A percentile compares a stretch with the other conserved stretches of the same genome.
phyloP scores from a whole-genome alignment of 179 eudicot genomes.

The Silene noctiflora region DNA sequence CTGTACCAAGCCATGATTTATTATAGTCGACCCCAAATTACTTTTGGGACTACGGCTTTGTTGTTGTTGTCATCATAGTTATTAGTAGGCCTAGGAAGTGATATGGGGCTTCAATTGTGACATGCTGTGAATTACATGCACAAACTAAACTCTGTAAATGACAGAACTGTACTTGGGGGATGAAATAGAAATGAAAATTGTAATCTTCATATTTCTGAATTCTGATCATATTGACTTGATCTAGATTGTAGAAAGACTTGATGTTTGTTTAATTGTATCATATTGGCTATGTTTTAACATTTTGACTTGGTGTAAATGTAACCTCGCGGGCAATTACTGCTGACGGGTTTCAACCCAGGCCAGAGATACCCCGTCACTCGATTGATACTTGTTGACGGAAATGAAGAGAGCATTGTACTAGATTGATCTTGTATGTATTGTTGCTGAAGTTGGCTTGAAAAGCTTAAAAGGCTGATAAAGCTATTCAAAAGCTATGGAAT shows the following conservation, averaged over 20 bases:
- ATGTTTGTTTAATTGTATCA: not conserved
- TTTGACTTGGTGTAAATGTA: not conserved
- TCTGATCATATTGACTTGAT: not conserved
- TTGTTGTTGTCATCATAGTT: not conserved
- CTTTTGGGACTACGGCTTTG: not conserved
- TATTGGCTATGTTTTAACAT: not conserved
- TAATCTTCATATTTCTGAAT: not conserved
- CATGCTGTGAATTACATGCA: conserved; percentile 1
- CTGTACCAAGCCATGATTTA: not conserved
- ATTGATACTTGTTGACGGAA: not conserved
- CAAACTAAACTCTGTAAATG: not conserved
- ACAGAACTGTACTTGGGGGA: not conserved
- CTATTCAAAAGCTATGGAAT: conserved; percentile 8
- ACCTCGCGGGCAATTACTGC: not conserved
- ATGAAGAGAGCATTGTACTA: not conserved
- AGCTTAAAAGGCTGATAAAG: conserved; percentile 1
- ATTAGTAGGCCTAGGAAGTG: not conserved
- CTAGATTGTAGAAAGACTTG: not conserved
- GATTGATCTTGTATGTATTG: not conserved
- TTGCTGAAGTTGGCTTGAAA: not conserved
- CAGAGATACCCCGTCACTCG: not conserved
- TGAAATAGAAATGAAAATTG: too few relatives aligned
- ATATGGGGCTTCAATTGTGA: not conserved
- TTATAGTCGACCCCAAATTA: not conserved
- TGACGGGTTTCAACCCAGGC: not conserved